These are phyloP conservation scores for Fusarium staphyleae DNA, from an alignment of 2,329 filamentous ascomycete genomes.

Conservation along the genomic window DNA sequence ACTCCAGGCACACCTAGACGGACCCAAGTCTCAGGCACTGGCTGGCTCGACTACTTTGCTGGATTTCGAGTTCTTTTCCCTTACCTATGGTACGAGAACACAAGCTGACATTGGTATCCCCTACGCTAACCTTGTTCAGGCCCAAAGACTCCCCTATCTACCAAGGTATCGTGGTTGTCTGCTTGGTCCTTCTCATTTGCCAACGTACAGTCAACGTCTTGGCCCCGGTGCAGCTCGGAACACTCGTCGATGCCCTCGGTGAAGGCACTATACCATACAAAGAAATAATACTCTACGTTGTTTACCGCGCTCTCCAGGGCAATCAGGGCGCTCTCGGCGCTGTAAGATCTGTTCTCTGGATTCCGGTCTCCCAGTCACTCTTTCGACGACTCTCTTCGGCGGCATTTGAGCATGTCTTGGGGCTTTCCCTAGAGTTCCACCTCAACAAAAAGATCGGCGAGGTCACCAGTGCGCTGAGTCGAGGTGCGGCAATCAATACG, in stretches of 20 bases:
- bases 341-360: constrained; percentile 54
- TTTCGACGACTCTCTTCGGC: constrained; percentile 53
- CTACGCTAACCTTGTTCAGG: constrained; percentile 40
- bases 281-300: constrained; percentile 52
- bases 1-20: constrained; percentile 29
- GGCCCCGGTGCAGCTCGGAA: constrained; percentile 53
- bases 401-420: constrained; percentile 57
- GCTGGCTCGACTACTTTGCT: constrained; percentile 56
- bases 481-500: constrained; percentile 56
- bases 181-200: constrained; percentile 50
- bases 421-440: constrained; percentile 58
- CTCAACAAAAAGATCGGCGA: constrained; percentile 60
- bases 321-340: constrained; percentile 54
- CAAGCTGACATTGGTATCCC: background rate
- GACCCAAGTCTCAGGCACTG: constrained; percentile 45
- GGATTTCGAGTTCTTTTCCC: constrained; percentile 55
- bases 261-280: constrained; percentile 52
- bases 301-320: constrained; percentile 55
- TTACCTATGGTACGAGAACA: constrained; percentile 50
- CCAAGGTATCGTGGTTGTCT: constrained; percentile 51
- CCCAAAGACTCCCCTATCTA: constrained; percentile 52
- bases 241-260: constrained; percentile 51
- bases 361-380: constrained; percentile 54
- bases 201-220: constrained; percentile 55
- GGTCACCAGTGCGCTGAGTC: constrained; percentile 57